phyloP scores from a whole-genome alignment of 2,329 filamentous ascomycete genomes.

The Sclerotinia trifoliorum region DNA sequence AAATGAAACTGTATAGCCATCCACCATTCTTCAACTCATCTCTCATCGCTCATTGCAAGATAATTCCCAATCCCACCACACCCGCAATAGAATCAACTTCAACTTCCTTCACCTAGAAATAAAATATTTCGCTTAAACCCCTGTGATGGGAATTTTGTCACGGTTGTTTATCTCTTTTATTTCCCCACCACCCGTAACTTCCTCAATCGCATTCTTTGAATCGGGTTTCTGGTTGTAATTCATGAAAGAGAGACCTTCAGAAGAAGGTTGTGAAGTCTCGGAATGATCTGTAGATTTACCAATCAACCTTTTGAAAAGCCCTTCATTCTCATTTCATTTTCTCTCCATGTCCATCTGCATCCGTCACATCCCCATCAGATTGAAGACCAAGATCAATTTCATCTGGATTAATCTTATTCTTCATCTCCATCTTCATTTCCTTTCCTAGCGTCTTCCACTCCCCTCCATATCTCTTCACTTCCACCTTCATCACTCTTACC shows the following conservation, averaged over 20 bases:
- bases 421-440: background rate
- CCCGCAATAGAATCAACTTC: too few species aligned
- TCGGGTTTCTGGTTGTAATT: background rate
- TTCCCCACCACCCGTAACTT: background rate
- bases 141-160: background rate
- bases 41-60: too few species aligned
- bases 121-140: background rate
- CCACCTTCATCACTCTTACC: background rate
- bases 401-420: conserved; percentile 12
- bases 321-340: background rate
- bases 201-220: background rate
- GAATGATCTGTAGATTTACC: background rate
- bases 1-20: too few species aligned
- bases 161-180: background rate
- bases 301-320: background rate
- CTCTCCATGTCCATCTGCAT: background rate
- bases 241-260: background rate
- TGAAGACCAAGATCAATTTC: conserved; percentile 10
- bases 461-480: too few species aligned
- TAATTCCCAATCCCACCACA: too few species aligned
- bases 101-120: background rate
- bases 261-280: background rate
- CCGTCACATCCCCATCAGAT: too few species aligned
- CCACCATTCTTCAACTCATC: too few species aligned
- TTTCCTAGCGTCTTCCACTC: background rate